Evolutionary conservation across 2,329 filamentous ascomycete species (phyloP), one percentile per base, ranked within the genome.

Genomic region (Dendrostoma leiphaemia): DNA sequence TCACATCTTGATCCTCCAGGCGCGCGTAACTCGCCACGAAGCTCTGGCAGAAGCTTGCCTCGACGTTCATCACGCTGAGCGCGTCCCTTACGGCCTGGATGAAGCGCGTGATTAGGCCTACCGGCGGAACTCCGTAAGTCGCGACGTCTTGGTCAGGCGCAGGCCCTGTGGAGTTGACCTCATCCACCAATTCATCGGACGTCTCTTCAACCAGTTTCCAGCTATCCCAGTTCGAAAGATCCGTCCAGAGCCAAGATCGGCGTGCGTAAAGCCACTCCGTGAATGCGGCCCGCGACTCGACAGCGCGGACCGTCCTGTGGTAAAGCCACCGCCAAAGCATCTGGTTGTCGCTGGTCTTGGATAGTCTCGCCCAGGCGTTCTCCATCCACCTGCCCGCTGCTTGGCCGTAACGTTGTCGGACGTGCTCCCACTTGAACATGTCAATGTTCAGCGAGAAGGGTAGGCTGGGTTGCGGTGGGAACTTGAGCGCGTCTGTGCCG

Each of bases 241-340:
- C 37, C 21, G 21, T 21, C 6, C 10, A 13, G 6, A 9, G 24
- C 37, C 37, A 40, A 13, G 23, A 10, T 24, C 24, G 10, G 13
- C 37, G 37, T 19, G 37, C 4, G 13, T 7, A 9, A 12, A 23
- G 24, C 37, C 37, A 40, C 8, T 15, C 10, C 0, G 13, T 6
- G 21, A 23, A 24, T 7, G 37, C 21, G 17, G 43, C 12, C 43
- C 21, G n/a, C 17, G 37, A 43, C 31, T 48, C 48, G 31, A 48
- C 38, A 8, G 53, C 37, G 12, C n/a, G 32, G 3, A 23, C 10
- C 6, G 37, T 38, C 37, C 40, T 13, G 28, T 44, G 23, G n/a
- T 19, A 26, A 15, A 56, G 53, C 53, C 53, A 56, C 10, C 17
- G 6, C 53, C 53, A 56, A 15, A 56, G 37, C 15, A 48, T 23